A percentile compares a stretch with the other conserved stretches of the same genome.
These are phyloP conservation scores for Skeletonema menzelii DNA, from an alignment of 108 stramenopile genomes.

Conservation along the genomic window DNA sequence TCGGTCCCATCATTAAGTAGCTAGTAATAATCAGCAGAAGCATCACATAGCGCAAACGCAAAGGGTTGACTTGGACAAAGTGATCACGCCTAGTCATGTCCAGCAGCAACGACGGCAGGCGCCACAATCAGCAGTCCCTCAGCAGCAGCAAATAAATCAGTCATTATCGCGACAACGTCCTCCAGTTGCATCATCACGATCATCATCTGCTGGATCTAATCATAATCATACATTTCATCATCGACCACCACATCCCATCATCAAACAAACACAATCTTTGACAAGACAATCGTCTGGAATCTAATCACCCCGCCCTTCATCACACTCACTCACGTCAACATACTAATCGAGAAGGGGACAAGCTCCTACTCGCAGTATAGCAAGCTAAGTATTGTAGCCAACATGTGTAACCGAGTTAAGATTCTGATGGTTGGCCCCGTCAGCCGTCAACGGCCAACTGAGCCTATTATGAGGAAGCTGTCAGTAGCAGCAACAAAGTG, in stretches of 20 bases:
- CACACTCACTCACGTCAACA: too few relatives aligned
- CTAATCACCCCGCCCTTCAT: too few relatives aligned
- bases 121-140: neutral
- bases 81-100: neutral
- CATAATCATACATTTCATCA: neutral
- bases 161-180: neutral
- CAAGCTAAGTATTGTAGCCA: too few relatives aligned
- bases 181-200: neutral
- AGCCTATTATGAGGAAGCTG: constrained; percentile 55
- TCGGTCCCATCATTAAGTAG: neutral
- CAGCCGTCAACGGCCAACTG: constrained; percentile 57
- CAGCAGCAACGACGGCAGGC: neutral
- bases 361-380: too few relatives aligned
- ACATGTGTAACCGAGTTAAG: constrained; percentile 40
- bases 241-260: neutral
- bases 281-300: neutral
- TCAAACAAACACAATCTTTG: neutral
- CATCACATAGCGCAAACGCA: neutral
- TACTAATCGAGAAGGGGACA: too few relatives aligned
- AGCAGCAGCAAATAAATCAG: neutral
- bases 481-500: neutral
- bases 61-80: neutral
- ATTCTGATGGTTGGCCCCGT: constrained; percentile 70
- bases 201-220: neutral
- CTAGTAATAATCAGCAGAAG: neutral